Evolutionary conservation across 148 eudicot species (phyloP).

Genomic region (Nyssa sinensis): DNA sequence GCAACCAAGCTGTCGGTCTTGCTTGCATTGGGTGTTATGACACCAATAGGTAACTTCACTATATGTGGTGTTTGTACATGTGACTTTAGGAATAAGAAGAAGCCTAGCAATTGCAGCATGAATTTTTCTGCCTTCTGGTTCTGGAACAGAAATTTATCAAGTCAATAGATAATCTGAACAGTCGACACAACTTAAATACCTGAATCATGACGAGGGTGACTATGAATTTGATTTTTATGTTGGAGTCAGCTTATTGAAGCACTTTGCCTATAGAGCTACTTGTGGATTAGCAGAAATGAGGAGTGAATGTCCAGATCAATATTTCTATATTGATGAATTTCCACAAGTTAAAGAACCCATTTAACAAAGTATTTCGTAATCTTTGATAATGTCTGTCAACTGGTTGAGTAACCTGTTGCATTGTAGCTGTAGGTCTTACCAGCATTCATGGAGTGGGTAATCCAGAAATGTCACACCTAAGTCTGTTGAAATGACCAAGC

Average conservation of each 20-base stretch:
- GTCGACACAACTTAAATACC: background rate
- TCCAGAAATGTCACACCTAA: no score
- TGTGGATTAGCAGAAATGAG: background rate
- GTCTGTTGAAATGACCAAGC: no score
- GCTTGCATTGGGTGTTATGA: background rate
- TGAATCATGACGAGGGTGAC: background rate
- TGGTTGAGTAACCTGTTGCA: no score
- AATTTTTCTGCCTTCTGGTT: background rate
- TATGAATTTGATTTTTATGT: background rate
- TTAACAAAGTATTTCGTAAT: background rate
- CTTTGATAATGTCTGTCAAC: background rate
- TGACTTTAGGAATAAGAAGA: background rate
- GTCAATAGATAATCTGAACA: background rate
- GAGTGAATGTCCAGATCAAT: background rate
- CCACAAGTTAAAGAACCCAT: background rate
- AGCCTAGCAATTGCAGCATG: background rate
- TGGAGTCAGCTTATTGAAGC: background rate
- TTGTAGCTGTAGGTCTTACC: no score
- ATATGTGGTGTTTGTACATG: background rate
- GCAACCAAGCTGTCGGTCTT: background rate
- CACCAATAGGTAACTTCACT: background rate
- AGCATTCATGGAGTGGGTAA: no score
- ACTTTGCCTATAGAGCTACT: background rate
- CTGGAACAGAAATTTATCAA: background rate
- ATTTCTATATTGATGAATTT: background rate